phyloP scores from a whole-genome alignment of 331 rosid species.

The Telfairia occidentalis region DNA sequence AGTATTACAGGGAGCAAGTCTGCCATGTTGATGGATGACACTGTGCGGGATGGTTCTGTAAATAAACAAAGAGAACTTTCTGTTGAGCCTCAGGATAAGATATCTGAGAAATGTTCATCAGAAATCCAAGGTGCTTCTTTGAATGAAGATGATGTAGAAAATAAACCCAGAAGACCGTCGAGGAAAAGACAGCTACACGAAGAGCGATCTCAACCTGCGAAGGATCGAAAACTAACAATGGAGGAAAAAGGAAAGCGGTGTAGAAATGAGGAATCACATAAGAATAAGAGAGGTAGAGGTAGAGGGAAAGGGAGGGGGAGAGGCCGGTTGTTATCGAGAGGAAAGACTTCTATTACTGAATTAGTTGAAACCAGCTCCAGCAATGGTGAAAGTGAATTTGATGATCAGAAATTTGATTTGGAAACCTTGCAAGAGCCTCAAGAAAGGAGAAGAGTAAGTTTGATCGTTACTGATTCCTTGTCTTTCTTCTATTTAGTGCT shows the following conservation, averaged over 20 bases:
- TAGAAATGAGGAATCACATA: slow-evolving; percentile 20
- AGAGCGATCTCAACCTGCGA: slow-evolving; percentile 22
- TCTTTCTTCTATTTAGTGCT: not conserved
- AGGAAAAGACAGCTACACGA: slow-evolving; percentile 36
- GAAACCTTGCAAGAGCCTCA: slow-evolving; percentile 22
- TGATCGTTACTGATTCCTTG: not conserved
- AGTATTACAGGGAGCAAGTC: slow-evolving; percentile 59
- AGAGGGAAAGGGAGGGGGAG: slow-evolving; percentile 29
- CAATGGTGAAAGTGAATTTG: slow-evolving; percentile 23
- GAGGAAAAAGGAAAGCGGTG: slow-evolving; percentile 22
- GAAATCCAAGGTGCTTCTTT: slow-evolving; percentile 23
- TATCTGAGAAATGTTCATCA: slow-evolving; percentile 20
- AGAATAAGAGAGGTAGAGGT: slow-evolving; percentile 24
- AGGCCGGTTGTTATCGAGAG: slow-evolving; percentile 27
- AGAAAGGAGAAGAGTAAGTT: slow-evolving; percentile 56
- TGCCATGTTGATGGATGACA: slow-evolving; percentile 33
- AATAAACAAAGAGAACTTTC: slow-evolving; percentile 20
- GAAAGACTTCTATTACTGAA: slow-evolving; percentile 29
- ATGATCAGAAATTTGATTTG: slow-evolving; percentile 24
- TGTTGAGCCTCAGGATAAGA: slow-evolving; percentile 29
- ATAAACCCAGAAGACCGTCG: slow-evolving; percentile 28
- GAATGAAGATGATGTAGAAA: slow-evolving; percentile 19
- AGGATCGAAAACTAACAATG: slow-evolving; percentile 16
- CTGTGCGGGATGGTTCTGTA: slow-evolving; percentile 24
- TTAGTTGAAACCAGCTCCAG: slow-evolving; percentile 31